Evolutionary conservation across 306 rosid genomes (phyloP).

Genomic region (Cicer arietinum): DNA sequence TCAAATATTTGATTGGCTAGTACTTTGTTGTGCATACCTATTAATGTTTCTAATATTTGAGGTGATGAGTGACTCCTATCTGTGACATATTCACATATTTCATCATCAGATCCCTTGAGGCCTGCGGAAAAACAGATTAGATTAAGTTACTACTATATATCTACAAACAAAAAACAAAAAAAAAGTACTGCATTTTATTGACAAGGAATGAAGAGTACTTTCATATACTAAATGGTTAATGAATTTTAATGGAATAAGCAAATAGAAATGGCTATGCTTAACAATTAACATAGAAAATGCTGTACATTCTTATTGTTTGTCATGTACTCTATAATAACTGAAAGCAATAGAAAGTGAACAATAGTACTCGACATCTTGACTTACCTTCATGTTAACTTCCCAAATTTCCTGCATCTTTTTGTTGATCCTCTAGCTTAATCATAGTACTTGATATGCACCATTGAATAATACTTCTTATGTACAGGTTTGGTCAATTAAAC

Average conservation of each 20-base stretch:
- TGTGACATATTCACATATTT: constrained; percentile 7
- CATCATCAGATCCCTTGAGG: constrained; percentile 7
- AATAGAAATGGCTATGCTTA: constrained; percentile 11
- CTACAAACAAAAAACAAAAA: neutral
- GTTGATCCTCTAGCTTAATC: constrained; percentile 27
- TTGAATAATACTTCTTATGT: constrained; percentile 26
- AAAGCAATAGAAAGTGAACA: constrained; percentile 21
- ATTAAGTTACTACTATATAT: constrained; percentile 8
- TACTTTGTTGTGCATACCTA: neutral
- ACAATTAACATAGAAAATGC: constrained; percentile 1
- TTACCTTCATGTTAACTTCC: constrained; percentile 5
- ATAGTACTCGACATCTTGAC: constrained; percentile 23
- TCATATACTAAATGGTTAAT: neutral
- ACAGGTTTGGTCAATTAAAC: constrained; percentile 76
- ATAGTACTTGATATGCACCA: constrained; percentile 5
- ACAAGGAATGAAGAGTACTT: neutral
- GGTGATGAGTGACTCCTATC: constrained; percentile 6
- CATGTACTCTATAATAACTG: constrained; percentile 13
- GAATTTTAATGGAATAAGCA: constrained; percentile 7
- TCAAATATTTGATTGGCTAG: constrained; percentile 25
- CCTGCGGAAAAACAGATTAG: constrained; percentile 19
- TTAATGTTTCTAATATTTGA: constrained; percentile 29
- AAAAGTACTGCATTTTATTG: neutral
- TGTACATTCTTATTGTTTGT: constrained; percentile 21
- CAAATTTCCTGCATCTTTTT: constrained; percentile 17